Base-by-base conservation (phyloP, 2,329 filamentous ascomycete species). In the Chaetomium strumarium region DNA sequence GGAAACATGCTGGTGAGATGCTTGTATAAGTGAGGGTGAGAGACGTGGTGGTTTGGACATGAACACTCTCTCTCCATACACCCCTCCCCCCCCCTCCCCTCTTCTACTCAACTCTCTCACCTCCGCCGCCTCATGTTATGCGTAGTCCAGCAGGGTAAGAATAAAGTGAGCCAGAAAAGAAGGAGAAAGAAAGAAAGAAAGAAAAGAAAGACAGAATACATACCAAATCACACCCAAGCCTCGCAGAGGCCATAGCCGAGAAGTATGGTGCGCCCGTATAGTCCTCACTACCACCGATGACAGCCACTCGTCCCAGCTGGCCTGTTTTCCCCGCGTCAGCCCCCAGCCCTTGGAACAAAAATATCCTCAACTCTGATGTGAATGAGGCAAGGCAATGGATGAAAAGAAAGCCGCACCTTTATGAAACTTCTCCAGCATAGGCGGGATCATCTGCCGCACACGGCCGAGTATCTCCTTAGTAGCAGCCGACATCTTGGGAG, bases 191-290 rank as follows among this genome's bases (percentile, higher is more conserved):
- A 13, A 49, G 20, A 40, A 31, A 20, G 19, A 47, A 34, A 46
- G 13, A 29, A 19, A 52, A n/a, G n/a, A n/a, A n/a, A n/a, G n/a
- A n/a, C n/a, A n/a, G n/a, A n/a, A n/a, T n/a, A n/a, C 51, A 0
- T 76, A 92, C 90, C 88, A 96, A 88, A 65, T 96, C 90, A 64
- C 86, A 90, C 5, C 92, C 93, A 53, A 97, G 73, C 64, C 87
- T 83, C 43, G 93, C 93, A 60, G 90, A 96, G 12, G 93, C 93
- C 84, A 96, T 96, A 59, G 92, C 91, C 17, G 92, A 96, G 72
- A 99, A 99, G 73, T 96, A 99, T 12, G 93, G 93, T 53, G 93
- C 93, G 36, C 93, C 93, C 1, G 93, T 96, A 68, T 97, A 99
- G 71, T 97, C 92, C 67, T 92, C 85, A 66, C 90, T 95, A 38